These are phyloP conservation scores for Pseudonitzschia multiseries DNA, from an alignment of 108 stramenopile genomes.

Conservation along the genomic window DNA sequence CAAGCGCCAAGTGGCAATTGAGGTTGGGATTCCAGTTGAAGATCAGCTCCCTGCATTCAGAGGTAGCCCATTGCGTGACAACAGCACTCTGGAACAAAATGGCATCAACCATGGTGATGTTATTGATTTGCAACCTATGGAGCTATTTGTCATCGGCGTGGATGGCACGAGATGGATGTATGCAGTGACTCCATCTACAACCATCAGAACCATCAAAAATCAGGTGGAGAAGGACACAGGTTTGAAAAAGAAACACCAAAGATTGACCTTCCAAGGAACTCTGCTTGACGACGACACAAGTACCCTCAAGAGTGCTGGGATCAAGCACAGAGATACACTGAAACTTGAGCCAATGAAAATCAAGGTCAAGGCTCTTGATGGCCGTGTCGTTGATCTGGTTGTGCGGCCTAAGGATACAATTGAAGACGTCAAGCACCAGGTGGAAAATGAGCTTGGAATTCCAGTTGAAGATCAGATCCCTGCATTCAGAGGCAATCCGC, in stretches of 20 bases:
- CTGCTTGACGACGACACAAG: constrained; percentile 20
- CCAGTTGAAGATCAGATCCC: constrained; percentile 25
- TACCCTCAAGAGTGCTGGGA: constrained; percentile 9
- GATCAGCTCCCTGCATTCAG: constrained; percentile 26
- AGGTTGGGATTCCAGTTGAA: constrained; percentile 20
- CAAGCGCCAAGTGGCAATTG: constrained; percentile 24
- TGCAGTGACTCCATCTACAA: constrained; percentile 22
- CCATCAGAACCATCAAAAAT: constrained; percentile 28
- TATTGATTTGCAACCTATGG: constrained; percentile 30
- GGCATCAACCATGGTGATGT: constrained; percentile 29
- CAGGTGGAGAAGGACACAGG: constrained; percentile 4
- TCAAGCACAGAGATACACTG: constrained; percentile 22
- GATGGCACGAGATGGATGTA: constrained; percentile 17
- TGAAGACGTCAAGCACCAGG: constrained; percentile 14
- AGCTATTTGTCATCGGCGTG: constrained; percentile 21
- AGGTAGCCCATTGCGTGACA: constrained; percentile 23
- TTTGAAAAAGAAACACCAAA: constrained; percentile 42
- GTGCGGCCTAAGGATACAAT: constrained; percentile 26
- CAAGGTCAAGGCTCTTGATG: constrained; percentile 19
- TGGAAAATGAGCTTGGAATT: constrained; percentile 18
- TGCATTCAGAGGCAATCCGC: constrained; percentile 7
- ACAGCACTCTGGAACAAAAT: constrained; percentile 19
- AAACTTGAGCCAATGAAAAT: constrained; percentile 31
- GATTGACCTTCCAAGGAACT: constrained; percentile 63
- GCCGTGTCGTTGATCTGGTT: constrained; percentile 1